phyloP scores from a whole-genome alignment of 352 stramenopile genomes.

The Phytopythium aichiense region DNA sequence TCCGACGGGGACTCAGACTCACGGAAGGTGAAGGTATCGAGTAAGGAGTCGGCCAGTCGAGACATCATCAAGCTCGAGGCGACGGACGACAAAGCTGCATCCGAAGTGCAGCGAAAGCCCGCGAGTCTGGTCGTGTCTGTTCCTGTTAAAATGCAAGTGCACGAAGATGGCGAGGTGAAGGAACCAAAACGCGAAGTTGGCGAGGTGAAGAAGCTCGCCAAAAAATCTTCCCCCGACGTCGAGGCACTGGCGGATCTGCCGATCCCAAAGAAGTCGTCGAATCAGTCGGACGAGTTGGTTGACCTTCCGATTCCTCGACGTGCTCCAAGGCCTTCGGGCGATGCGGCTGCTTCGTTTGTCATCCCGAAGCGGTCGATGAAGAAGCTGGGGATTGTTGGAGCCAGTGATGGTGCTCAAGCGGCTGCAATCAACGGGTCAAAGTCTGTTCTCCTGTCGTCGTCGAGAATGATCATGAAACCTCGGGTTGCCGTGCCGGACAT shows the following conservation, averaged over 20 bases:
- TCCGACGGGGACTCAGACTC: background rate
- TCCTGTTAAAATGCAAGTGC: background rate
- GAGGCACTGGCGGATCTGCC: background rate
- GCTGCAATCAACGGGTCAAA: background rate
- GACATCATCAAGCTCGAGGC: background rate
- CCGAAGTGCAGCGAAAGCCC: background rate
- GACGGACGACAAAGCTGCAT: background rate
- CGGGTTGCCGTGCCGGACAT: conserved; percentile 1
- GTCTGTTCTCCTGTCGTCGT: background rate
- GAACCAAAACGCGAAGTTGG: background rate
- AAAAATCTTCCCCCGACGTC: background rate
- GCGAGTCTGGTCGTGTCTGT: background rate
- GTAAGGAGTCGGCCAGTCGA: background rate
- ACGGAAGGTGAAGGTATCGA: background rate
- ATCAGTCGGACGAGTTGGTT: background rate
- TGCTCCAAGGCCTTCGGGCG: background rate
- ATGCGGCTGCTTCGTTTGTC: conserved; percentile 1
- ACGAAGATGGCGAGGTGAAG: background rate
- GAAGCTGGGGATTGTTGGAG: background rate
- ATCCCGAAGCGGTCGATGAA: conserved; percentile 7
- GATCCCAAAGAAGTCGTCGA: conserved; percentile 6
- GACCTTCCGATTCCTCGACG: background rate
- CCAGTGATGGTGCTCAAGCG: background rate
- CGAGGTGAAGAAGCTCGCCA: background rate
- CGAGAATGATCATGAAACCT: conserved; percentile 2